Evolutionary conservation across 345 rosid genomes (phyloP).

Genomic region (Euphorbia pulcherrima): DNA sequence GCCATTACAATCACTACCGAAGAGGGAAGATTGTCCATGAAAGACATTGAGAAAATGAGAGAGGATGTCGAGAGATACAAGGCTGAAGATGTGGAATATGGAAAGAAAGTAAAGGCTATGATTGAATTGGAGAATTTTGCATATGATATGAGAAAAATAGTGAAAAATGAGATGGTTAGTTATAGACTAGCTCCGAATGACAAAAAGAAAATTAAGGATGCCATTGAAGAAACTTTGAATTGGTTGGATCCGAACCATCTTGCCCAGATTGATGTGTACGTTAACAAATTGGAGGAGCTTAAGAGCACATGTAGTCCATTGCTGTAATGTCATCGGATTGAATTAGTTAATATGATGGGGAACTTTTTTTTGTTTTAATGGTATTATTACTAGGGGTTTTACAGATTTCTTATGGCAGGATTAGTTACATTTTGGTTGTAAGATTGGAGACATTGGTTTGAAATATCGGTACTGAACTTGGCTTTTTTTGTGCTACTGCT

Average conservation of each 20-base stretch:
- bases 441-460: too few species aligned
- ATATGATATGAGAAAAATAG: slow-evolving; percentile 19
- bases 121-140: slow-evolving; percentile 15
- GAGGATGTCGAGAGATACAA: neutral
- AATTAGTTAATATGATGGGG: too few species aligned
- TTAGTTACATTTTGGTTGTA: too few species aligned
- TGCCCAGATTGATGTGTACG: slow-evolving; percentile 19
- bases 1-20: slow-evolving; percentile 23
- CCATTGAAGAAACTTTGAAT: slow-evolving; percentile 12
- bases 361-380: too few species aligned
- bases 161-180: slow-evolving; percentile 16
- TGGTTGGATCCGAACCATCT: slow-evolving; percentile 26
- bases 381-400: too few species aligned
- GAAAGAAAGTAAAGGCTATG: neutral
- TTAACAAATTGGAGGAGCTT: slow-evolving; percentile 17
- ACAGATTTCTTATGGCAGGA: too few species aligned
- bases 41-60: neutral
- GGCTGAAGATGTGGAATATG: neutral
- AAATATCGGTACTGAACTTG: too few species aligned
- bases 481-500: too few species aligned
- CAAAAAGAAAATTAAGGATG: slow-evolving; percentile 23
- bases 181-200: slow-evolving; percentile 9
- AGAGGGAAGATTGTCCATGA: slow-evolving; percentile 12
- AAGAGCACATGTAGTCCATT: slow-evolving; percentile 26
- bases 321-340: too few species aligned